Base-by-base conservation (phyloP, 257 asterid species). In the Phtheirospermum japonicum region DNA sequence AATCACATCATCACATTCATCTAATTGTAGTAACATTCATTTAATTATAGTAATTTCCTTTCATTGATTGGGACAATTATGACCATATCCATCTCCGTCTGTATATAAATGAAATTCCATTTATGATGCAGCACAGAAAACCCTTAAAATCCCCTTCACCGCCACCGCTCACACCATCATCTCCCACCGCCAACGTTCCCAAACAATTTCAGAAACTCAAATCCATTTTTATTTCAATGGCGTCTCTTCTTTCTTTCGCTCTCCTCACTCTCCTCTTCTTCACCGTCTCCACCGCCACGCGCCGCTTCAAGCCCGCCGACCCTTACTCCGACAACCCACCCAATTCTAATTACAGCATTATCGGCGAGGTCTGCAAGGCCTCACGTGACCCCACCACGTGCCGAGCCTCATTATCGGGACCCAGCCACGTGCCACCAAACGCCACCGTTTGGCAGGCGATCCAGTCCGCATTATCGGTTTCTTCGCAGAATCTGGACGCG, bases 311-410 rank as follows among this genome's bases (percentile, higher is more conserved):
- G 31, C 11, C 42, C 8, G 0, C 17, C 34, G 0, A 50, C 30
- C 57, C n/a, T n/a, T n/a, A n/a, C n/a, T n/a, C n/a, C n/a, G n/a
- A 9, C 57, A 5, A 31, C 12, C 28, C 46, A 2, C 7, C 50
- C 59, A 6, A 11, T 32, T 7, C 52, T 1, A 12, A 20, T 10
- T 7, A 16, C 6, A 19, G 2, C 10, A 32, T 65, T 45, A 57
- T 72, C 48, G 73, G 14, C 14, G 52, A 71, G 49, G 83, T 79
- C 9, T 84, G 92, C 75, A 77, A 77, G 48, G 88, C 84, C 34
- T 79, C 94, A 14, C 69, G 69, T 11, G 83, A 81, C 59, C 83
- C 90, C 6, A 9, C 66, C 45, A 17, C 75, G 0, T 85, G 90
- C 62, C 71, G 64, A 34, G 14, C 77, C 6, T 68, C 73, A 0